Conservation (phyloP, 2,329 filamentous ascomycete species). For the Exophiala xenobiotica region DNA sequence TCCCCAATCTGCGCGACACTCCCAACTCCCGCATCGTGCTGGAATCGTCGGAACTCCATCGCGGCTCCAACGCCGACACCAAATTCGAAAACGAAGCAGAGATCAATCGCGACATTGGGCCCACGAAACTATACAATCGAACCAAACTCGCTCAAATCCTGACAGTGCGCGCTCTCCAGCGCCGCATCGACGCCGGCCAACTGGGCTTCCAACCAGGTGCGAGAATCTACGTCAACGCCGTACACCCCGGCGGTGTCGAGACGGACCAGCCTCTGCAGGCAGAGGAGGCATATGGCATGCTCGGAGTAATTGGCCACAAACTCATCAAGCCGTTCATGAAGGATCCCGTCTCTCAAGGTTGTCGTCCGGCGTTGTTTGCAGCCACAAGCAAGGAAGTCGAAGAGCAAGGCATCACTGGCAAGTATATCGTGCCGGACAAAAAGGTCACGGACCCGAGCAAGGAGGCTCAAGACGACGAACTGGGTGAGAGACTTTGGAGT, state of each 20-base stretch:
- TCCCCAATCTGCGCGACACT: constrained; percentile 47
- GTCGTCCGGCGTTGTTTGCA: constrained; percentile 50
- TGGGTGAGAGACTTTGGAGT: constrained; percentile 48
- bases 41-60: constrained; percentile 53
- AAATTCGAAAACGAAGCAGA: constrained; percentile 48
- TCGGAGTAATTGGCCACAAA: constrained; percentile 48
- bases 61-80: constrained; percentile 38
- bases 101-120: constrained; percentile 51
- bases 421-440: constrained; percentile 52
- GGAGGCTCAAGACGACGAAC: constrained; percentile 44
- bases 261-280: constrained; percentile 53
- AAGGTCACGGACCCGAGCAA: constrained; percentile 46
- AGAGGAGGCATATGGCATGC: constrained; percentile 49
- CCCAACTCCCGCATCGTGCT: constrained; percentile 49
- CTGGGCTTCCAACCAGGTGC: constrained; percentile 32
- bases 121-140: constrained; percentile 50
- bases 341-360: constrained; percentile 50
- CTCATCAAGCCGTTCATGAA: constrained; percentile 50
- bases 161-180: constrained; percentile 44
- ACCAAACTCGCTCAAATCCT: constrained; percentile 53
- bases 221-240: constrained; percentile 47
- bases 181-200: constrained; percentile 40
- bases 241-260: constrained; percentile 50
- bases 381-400: constrained; percentile 46
- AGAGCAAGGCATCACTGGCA: constrained; percentile 45